Conservation (phyloP, 371 early-diverging fungal species). For the Smittium mucronatum region DNA sequence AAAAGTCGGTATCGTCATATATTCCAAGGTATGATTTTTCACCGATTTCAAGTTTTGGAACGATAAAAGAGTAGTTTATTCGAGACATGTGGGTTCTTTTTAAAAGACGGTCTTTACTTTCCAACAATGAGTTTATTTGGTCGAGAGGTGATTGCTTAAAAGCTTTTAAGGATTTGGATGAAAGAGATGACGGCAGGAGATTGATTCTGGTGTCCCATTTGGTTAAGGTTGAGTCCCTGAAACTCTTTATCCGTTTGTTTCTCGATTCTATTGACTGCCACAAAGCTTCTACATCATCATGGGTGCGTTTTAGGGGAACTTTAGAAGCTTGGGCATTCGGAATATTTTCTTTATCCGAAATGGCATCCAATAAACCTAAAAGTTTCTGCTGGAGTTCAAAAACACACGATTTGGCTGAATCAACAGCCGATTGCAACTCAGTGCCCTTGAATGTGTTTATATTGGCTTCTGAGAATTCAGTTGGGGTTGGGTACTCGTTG, state of each 20-base stretch:
- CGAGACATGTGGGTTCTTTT: constrained; percentile 75
- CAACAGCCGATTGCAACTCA: neutral
- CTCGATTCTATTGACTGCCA: constrained; percentile 7
- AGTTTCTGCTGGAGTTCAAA: constrained; percentile 16
- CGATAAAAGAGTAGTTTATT: constrained; percentile 43
- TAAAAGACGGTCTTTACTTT: constrained; percentile 59
- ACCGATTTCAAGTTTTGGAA: constrained; percentile 15
- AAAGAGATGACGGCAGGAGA: constrained; percentile 49
- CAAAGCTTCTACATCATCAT: constrained; percentile 1
- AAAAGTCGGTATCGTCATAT: constrained; percentile 92
- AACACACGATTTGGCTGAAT: constrained; percentile 15
- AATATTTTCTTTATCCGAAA: constrained; percentile 19
- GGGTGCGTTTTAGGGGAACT: constrained; percentile 14
- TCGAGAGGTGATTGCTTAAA: constrained; percentile 71
- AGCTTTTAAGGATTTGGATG: constrained; percentile 83
- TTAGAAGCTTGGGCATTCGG: constrained; percentile 10
- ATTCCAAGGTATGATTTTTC: constrained; percentile 67
- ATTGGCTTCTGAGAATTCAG: neutral
- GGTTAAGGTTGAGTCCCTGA: constrained; percentile 70
- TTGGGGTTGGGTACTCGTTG: constrained; percentile 63
- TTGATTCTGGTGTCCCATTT: constrained; percentile 89
- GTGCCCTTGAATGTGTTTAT: neutral
- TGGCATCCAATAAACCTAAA: constrained; percentile 15
- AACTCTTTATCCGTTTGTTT: constrained; percentile 39
- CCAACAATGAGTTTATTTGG: constrained; percentile 62